phyloP scores from a whole-genome alignment of 306 rosid species.

The Corylus heterophylla region DNA sequence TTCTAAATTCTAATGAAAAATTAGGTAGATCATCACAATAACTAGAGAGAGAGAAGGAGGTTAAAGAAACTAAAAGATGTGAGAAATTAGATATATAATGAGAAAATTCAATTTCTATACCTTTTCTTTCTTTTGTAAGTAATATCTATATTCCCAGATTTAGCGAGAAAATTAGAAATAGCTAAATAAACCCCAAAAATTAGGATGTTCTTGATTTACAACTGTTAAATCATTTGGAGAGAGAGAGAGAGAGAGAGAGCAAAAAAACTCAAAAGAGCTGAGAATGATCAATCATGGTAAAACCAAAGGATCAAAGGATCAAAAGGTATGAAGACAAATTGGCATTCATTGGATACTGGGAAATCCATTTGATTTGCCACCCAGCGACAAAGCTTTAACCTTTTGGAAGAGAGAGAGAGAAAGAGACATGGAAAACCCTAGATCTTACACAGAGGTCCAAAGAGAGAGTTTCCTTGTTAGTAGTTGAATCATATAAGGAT shows the following conservation, averaged over 20 bases:
- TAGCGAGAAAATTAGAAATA: not conserved
- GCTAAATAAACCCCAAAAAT: not conserved
- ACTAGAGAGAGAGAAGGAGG: not conserved
- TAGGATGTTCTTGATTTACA: not conserved
- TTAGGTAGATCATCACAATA: too few species aligned
- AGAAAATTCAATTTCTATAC: not conserved
- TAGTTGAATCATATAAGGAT: not conserved
- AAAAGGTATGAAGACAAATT: constrained; percentile 40
- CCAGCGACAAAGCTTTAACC: not conserved
- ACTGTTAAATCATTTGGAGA: not conserved
- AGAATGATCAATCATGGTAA: constrained; percentile 8
- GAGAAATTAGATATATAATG: constrained; percentile 16
- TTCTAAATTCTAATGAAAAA: too few species aligned
- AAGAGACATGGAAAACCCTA: constrained; percentile 26
- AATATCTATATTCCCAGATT: not conserved
- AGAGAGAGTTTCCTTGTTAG: constrained; percentile 26
- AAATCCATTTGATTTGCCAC: constrained; percentile 1
- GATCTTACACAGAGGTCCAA: constrained; percentile 61
- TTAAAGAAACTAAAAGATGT: constrained; percentile 10
- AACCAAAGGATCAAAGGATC: not conserved
- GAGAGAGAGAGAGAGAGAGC: not conserved
- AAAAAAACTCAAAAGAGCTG: not conserved
- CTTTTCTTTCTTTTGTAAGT: not conserved
- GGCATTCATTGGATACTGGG: not conserved
- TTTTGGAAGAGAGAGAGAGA: constrained; percentile 2